Evolutionary conservation across 208 protist species (phyloP), one percentile per base, ranked within the genome.

Genomic region (Crithidia sp.): DNA sequence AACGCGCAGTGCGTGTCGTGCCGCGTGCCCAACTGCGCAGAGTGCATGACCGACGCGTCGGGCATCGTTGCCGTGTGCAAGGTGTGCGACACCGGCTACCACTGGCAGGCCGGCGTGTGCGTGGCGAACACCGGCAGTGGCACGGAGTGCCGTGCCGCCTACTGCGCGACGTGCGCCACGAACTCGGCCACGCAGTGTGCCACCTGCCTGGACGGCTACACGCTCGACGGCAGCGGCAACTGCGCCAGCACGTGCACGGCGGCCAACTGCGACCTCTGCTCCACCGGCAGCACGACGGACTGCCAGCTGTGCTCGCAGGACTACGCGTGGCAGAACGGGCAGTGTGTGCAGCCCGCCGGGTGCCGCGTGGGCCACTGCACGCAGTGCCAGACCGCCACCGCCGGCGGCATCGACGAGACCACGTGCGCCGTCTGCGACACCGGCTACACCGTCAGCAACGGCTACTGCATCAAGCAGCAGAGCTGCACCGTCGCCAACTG

Each of bases 361-460:
- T 70, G 65, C 40, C 65, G 65, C 17, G 53, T 70, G 37, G 65
- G 65, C 16, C 65, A 70, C 45, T 67, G 63, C 49, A 56, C 63
- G 4, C 36, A 14, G 36, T 67, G 63, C 14, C 5, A 9, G 6
- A 13, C 14, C 14, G 50, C 6, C 14, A 55, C 50, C 50, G 7
- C 50, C 14, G 14, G 50, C 50, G 6, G 7, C 50, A n/a, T 19
- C 14, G 12, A 10, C 50, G 14, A 55, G 12, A 55, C 14, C 50
- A 55, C 50, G 12, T 55, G 50, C 50, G 50, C 14, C 14, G 14
- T 17, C 14, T 55, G 50, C 50, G 50, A 55, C 0, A 55, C 12
- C 50, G 50, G 50, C 50, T 55, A 55, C 50, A 55, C 50, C 14
- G 14, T 17, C 6, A 55, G 12, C 50, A 55, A 55, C 50, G 50